Evolutionary conservation across 2,329 filamentous ascomycete species (phyloP), one percentile per base, ranked within the genome.

Genomic region (Onygena corvina): DNA sequence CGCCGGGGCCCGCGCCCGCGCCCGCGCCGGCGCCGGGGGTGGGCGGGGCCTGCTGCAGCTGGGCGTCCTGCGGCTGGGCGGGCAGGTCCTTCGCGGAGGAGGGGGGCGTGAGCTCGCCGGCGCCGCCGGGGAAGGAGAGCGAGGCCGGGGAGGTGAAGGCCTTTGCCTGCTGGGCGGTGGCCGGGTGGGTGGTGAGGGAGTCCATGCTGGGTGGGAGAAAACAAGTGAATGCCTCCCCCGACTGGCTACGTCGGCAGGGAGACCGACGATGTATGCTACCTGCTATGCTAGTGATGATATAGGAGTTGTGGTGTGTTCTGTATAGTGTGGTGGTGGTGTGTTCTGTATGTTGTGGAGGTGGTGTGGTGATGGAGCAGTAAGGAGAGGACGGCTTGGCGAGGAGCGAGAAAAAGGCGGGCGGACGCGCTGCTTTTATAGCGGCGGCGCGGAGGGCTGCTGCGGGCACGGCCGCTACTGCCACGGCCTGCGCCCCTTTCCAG

Each of bases 161-260:
- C 76, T 92, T 92, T 57, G 92, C 92, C 78, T 96, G 89, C 58
- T 83, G 80, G 61, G 90, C 89, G 66, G 81, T 96, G 57, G 84
- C 78, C 45, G 92, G 92, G 65, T 96, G 92, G 59, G 90, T 92
- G 63, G 87, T 88, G 61, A 94, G 83, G 61, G 81, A 79, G 67
- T 94, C 87, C 87, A 94, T 94, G 67, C 30, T 31, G 30, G 14
- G n/a, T 46, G 79, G 84, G 87, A 94, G 88, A 94, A 74, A 87
- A 94, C 88, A 94, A 94, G 68, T 83, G 70, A 94, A 94, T 94
- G 88, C 88, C 84, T 94, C 88, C 85, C 87, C 86, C 53, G 68
- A 50, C 8, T 20, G 35, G 14, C 16, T 7, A 40, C 16, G 35
- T 16, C 14, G 16, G 14, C 14, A 16, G 16, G 14, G 35, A 40